A percentile compares a stretch with the other conserved stretches of the same genome.
These are phyloP conservation scores for Biscogniauxia mediterranea DNA, from an alignment of 2,329 filamentous ascomycete genomes.

Conservation along the genomic window DNA sequence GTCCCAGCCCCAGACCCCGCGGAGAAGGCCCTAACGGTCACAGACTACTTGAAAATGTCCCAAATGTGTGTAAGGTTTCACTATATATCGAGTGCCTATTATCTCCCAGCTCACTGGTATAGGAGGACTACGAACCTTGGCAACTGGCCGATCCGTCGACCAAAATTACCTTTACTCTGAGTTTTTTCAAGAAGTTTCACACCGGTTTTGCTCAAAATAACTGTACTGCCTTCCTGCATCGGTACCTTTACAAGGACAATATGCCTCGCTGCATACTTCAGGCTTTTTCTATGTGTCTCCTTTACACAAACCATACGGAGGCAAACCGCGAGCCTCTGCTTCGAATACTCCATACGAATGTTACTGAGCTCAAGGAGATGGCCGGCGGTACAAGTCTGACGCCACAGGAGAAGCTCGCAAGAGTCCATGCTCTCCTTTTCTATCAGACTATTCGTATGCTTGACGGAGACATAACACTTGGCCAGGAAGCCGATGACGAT, in stretches of 20 bases:
- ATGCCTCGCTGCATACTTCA: constrained; percentile 41
- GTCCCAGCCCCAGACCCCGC: constrained; percentile 1
- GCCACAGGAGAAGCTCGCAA: constrained; percentile 40
- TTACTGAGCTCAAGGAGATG: constrained; percentile 36
- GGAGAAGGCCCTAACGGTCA: constrained; percentile 10
- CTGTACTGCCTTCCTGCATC: constrained; percentile 43
- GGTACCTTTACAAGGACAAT: constrained; percentile 39
- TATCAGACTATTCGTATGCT: constrained; percentile 43
- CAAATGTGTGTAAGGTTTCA: constrained; percentile 22
- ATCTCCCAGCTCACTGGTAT: constrained; percentile 2
- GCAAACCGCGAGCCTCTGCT: constrained; percentile 41
- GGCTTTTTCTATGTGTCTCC: constrained; percentile 39
- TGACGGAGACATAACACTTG: constrained; percentile 42
- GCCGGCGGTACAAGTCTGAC: constrained; percentile 27
- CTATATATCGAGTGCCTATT: neutral
- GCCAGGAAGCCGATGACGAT: constrained; percentile 42
- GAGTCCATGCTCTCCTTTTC: constrained; percentile 42
- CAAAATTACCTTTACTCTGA: constrained; percentile 37
- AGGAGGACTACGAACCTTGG: constrained; percentile 24
- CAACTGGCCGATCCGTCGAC: constrained; percentile 40
- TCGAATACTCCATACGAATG: constrained; percentile 38
- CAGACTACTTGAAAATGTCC: constrained; percentile 22
- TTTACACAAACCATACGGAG: constrained; percentile 38
- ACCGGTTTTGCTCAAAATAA: constrained; percentile 35
- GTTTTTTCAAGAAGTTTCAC: constrained; percentile 34